Evolutionary conservation across 1,284 basidiomycete species (phyloP), one percentile per base, ranked within the genome.

Genomic region (Sporisorium graminicola): DNA sequence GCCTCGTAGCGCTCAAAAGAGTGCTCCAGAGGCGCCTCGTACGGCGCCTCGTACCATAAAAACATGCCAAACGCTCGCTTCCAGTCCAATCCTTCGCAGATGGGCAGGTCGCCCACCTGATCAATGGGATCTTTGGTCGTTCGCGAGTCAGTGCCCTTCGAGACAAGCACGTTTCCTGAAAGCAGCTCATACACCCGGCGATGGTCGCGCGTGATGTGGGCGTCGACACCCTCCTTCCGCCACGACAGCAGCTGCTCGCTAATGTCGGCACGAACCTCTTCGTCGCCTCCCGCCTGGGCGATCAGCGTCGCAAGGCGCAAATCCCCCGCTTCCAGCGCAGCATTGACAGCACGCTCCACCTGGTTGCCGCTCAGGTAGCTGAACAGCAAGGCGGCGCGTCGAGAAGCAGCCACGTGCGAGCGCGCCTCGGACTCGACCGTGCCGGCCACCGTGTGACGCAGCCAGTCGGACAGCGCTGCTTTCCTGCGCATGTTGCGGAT

Each of bases 21-120:
- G 52, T 92, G 90, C 2, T 89, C 88, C 61, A 95, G 90, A 3
- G 92, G 87, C 2, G 91, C 89, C 65, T 94, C 92, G 80, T 93
- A 89, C 0, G 90, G 88, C 56, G 91, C 89, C 1, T 91, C 91
- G 86, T 92, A 98, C 97, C 97, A 99, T 16, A 99, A 87, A 76
- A 92, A 91, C 51, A 98, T 87, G 1, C 94, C 97, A 80, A 99
- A 93, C 0, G 92, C 91, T 16, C 95, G 91, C 86, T 96, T 96
- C 97, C 97, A 99, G 86, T 97, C 95, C 57, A 98, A 87, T 0
- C 90, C 92, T 58, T 91, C 88, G n/a, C 91, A 89, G n/a, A 97
- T 88, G 22, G 90, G 88, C 22, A 94, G 86, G 63, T 93, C 91
- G 2, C 89, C 86, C 79, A 90, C 90, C 26, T 88, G 88, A 77